Percentiles rank a stretch among this genome's conserved stretches.
Conservation (phyloP, 108 stramenopile species). For the Cylindrotheca closterium region DNA sequence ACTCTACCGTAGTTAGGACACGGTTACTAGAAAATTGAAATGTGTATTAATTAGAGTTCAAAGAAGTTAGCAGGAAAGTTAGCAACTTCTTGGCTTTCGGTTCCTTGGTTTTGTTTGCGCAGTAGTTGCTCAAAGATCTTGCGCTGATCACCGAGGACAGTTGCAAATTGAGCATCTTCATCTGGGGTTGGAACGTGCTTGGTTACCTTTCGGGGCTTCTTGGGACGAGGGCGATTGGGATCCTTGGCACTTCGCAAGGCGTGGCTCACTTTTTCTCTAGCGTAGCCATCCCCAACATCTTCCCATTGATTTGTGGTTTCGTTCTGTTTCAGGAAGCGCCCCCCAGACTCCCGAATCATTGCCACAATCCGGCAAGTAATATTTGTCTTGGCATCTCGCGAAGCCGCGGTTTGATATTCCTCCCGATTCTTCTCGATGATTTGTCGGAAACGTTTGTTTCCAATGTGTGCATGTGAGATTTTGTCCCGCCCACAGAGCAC, state of each 20-base stretch:
- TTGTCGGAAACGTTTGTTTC: constrained; percentile 26
- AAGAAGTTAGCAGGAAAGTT: too few relatives aligned
- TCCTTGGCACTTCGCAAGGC: constrained; percentile 36
- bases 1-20: too few relatives aligned
- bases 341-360: constrained; percentile 3
- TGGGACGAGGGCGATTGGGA: constrained; percentile 20
- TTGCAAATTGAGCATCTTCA: constrained; percentile 17
- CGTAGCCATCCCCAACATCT: constrained; percentile 26
- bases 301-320: constrained; percentile 15
- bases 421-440: constrained; percentile 13
- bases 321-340: constrained; percentile 25
- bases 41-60: too few relatives aligned
- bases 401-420: constrained; percentile 16
- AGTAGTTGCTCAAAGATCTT: constrained; percentile 14
- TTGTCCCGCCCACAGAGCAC: constrained; percentile 30
- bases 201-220: constrained; percentile 15
- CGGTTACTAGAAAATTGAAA: too few relatives aligned
- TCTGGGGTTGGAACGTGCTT: constrained; percentile 19
- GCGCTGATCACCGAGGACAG: constrained; percentile 14
- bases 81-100: background rate
- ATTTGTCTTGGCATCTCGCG: constrained; percentile 17
- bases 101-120: constrained; percentile 4
- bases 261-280: constrained; percentile 41
- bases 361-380: constrained; percentile 14
- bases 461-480: constrained; percentile 14